These are phyloP conservation scores for Psilocybe sp. DNA, from an alignment of 768 basidiomycete genomes.

Conservation along the genomic window DNA sequence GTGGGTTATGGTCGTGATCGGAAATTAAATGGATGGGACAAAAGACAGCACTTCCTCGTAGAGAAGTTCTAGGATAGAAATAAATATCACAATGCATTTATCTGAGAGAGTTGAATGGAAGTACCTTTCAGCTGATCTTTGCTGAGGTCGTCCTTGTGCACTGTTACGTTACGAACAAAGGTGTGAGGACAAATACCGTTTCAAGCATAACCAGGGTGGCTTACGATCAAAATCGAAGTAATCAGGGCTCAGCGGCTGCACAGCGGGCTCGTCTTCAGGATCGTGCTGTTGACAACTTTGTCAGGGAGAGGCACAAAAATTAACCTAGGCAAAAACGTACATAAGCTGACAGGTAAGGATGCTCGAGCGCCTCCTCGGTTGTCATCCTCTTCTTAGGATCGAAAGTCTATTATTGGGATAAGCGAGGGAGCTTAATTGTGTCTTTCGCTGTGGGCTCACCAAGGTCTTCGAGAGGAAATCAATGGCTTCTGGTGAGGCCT, in stretches of 20 bases:
- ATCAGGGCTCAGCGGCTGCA: slow-evolving; percentile 73
- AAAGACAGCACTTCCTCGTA: slow-evolving; percentile 85
- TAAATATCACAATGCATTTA: slow-evolving; percentile 8
- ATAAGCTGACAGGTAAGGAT: slow-evolving; percentile 80
- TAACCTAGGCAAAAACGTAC: slow-evolving; percentile 32
- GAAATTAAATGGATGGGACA: slow-evolving; percentile 51
- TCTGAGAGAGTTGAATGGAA: slow-evolving; percentile 11
- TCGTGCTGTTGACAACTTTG: slow-evolving; percentile 53
- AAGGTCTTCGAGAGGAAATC: slow-evolving; percentile 73
- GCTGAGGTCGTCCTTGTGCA: slow-evolving; percentile 72
- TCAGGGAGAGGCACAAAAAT: slow-evolving; percentile 7
- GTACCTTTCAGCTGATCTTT: slow-evolving; percentile 71
- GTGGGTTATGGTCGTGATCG: neutral
- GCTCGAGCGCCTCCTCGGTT: slow-evolving; percentile 78
- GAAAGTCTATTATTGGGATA: slow-evolving; percentile 54
- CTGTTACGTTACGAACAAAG: slow-evolving; percentile 25
- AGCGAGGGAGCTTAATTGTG: slow-evolving; percentile 14
- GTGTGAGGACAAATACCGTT: slow-evolving; percentile 4
- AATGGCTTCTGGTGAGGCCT: slow-evolving; percentile 68
- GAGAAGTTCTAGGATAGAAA: slow-evolving; percentile 48
- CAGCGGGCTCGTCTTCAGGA: slow-evolving; percentile 84
- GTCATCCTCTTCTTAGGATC: slow-evolving; percentile 84
- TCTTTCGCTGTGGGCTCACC: slow-evolving; percentile 30
- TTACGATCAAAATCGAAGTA: slow-evolving; percentile 91
- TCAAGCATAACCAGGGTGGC: slow-evolving; percentile 19